A percentile compares a stretch with the other conserved stretches of the same genome.
phyloP scores from a whole-genome alignment of 2,329 filamentous ascomycete genomes.

The Pezicula rhizophila region DNA sequence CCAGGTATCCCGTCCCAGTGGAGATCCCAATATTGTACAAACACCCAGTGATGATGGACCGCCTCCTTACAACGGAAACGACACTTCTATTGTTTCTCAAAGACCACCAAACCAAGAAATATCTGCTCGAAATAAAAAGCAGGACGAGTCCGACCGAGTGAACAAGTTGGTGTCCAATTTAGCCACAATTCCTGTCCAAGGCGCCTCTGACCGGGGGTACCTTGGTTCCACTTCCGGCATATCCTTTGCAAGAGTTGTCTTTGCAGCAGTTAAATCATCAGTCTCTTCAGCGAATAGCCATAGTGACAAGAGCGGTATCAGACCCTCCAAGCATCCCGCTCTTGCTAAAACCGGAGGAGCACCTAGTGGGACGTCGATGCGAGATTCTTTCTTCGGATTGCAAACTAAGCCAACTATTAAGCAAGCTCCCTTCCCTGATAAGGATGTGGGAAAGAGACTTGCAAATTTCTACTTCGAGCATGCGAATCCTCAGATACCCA shows the following conservation, averaged over 20 bases:
- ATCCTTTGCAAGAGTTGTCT: conserved; percentile 89
- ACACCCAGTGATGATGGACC: conserved; percentile 25
- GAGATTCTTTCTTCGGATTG: conserved; percentile 95
- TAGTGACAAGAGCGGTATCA: conserved; percentile 59
- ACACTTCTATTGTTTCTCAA: conserved; percentile 8
- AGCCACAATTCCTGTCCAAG: conserved; percentile 72
- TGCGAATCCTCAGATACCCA: conserved; percentile 91
- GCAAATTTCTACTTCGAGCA: conserved; percentile 89
- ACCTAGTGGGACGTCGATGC: conserved; percentile 69
- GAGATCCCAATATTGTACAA: conserved; percentile 21
- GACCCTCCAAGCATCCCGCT: conserved; percentile 49
- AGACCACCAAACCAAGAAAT: conserved; percentile 20
- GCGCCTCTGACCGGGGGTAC: conserved; percentile 71
- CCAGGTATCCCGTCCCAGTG: conserved; percentile 40
- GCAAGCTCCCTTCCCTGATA: conserved; percentile 76
- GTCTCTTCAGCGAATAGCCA: conserved; percentile 62
- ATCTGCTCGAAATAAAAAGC: conserved; percentile 32
- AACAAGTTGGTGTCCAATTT: conserved; percentile 64
- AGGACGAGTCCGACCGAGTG: conserved; percentile 54
- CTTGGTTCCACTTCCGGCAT: conserved; percentile 84
- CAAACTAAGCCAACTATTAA: conserved; percentile 86
- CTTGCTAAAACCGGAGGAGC: conserved; percentile 30
- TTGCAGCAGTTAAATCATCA: conserved; percentile 79
- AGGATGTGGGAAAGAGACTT: conserved; percentile 65
- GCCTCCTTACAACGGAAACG: conserved; percentile 14